Conservation (phyloP, 2,329 filamentous ascomycete genomes). For the Botrytis porri region DNA sequence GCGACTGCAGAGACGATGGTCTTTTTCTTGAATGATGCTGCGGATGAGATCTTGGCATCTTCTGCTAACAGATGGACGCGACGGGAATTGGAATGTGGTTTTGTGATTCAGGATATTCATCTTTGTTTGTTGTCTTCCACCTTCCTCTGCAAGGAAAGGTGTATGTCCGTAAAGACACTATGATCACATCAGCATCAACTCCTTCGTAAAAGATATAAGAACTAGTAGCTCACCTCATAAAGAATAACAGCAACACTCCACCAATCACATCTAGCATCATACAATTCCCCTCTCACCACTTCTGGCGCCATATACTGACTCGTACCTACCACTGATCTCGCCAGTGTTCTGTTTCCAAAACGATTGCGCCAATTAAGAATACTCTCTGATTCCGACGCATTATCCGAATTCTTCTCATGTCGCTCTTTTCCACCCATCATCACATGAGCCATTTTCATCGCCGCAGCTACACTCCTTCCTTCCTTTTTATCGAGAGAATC, state of each 20-base stretch:
- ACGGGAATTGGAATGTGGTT: slow-evolving; percentile 67
- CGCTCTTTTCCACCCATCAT: slow-evolving; percentile 43
- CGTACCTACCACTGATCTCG: slow-evolving; percentile 86
- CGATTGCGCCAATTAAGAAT: slow-evolving; percentile 69
- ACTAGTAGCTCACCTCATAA: slow-evolving; percentile 59
- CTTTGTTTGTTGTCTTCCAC: slow-evolving; percentile 74
- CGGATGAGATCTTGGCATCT: slow-evolving; percentile 76
- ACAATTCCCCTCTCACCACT: slow-evolving; percentile 75
- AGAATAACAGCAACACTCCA: slow-evolving; percentile 95
- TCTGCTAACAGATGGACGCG: slow-evolving; percentile 60
- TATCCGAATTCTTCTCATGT: slow-evolving; percentile 40
- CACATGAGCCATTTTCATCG: slow-evolving; percentile 41
- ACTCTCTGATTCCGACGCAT: slow-evolving; percentile 41
- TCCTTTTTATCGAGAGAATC: slow-evolving; percentile 68
- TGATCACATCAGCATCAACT: not conserved
- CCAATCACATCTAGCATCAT: slow-evolving; percentile 94
- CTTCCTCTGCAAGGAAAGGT: slow-evolving; percentile 79
- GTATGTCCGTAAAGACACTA: slow-evolving; percentile 86
- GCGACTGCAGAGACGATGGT: slow-evolving; percentile 71
- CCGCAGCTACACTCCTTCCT: slow-evolving; percentile 42
- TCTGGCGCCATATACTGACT: slow-evolving; percentile 99
- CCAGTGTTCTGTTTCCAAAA: slow-evolving; percentile 66
- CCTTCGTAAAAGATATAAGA: not conserved
- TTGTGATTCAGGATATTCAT: slow-evolving; percentile 76
- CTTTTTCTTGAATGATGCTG: slow-evolving; percentile 69